Percentiles rank a stretch among this genome's conserved stretches.
These are phyloP conservation scores for Poronia punctata DNA, from an alignment of 495 filamentous ascomycete genomes.

Conservation along the genomic window DNA sequence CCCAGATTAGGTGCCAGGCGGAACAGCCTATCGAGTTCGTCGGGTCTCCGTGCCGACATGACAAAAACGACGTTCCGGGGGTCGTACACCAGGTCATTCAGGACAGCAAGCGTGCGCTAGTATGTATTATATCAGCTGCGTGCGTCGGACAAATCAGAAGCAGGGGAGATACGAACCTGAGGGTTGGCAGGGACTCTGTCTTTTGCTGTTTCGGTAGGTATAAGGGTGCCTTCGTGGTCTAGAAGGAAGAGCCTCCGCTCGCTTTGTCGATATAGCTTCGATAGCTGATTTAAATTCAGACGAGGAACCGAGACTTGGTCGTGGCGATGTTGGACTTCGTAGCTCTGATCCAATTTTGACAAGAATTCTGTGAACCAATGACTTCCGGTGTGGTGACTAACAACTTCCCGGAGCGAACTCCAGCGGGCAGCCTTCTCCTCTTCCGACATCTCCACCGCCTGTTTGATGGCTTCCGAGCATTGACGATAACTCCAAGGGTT, in stretches of 20 bases:
- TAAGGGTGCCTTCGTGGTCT: slow-evolving; percentile 87
- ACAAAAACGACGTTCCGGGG: slow-evolving; percentile 81
- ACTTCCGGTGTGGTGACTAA: slow-evolving; percentile 71
- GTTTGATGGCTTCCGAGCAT: slow-evolving; percentile 75
- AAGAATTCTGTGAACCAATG: slow-evolving; percentile 75
- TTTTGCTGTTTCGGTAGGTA: slow-evolving; percentile 71
- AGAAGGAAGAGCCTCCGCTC: slow-evolving; percentile 73
- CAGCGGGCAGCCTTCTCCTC: slow-evolving; percentile 69
- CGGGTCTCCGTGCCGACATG: slow-evolving; percentile 78
- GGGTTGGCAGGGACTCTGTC: slow-evolving; percentile 77
- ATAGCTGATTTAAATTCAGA: slow-evolving; percentile 57
- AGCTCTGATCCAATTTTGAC: slow-evolving; percentile 59
- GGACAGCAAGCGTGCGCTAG: slow-evolving; percentile 63
- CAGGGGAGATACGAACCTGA: slow-evolving; percentile 39
- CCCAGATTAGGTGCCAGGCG: slow-evolving; percentile 69
- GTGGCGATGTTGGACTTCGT: slow-evolving; percentile 73
- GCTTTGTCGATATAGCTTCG: slow-evolving; percentile 55
- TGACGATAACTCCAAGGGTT: slow-evolving; percentile 92
- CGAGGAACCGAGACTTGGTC: slow-evolving; percentile 81
- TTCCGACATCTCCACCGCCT: slow-evolving; percentile 66
- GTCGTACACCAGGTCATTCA: slow-evolving; percentile 73
- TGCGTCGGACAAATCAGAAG: neutral
- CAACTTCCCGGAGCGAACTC: slow-evolving; percentile 62
- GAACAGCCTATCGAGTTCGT: slow-evolving; percentile 84
- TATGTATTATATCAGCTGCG: neutral